These are phyloP conservation scores for Tolypocladium album DNA, from an alignment of 2,329 filamentous ascomycete genomes.

Conservation along the genomic window DNA sequence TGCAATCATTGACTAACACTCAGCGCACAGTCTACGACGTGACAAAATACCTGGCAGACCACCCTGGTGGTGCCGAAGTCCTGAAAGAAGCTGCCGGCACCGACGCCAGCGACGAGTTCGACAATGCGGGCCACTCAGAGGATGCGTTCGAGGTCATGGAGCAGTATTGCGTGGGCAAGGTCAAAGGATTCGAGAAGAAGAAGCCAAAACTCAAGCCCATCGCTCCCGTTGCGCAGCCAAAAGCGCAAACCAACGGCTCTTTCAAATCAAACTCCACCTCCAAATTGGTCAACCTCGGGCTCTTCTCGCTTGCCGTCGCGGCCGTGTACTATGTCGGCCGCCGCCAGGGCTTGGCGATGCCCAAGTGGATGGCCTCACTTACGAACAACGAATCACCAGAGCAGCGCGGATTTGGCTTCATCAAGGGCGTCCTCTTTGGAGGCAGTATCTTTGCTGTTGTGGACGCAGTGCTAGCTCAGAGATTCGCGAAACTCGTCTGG, in stretches of 20 bases:
- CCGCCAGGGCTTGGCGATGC: not conserved
- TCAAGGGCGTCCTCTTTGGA: constrained; percentile 25
- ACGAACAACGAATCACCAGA: not conserved
- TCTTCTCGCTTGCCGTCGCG: constrained; percentile 10
- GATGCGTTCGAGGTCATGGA: constrained; percentile 34
- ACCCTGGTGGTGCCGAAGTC: constrained; percentile 67
- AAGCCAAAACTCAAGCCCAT: constrained; percentile 2
- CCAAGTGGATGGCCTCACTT: not conserved
- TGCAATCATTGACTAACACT: not conserved
- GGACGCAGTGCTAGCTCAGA: constrained; percentile 13
- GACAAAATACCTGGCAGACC: constrained; percentile 45
- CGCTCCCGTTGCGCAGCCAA: not conserved
- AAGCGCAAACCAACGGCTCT: not conserved
- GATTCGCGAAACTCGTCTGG: not conserved
- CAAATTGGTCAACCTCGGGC: constrained; percentile 8
- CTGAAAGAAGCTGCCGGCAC: constrained; percentile 67
- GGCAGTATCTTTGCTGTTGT: constrained; percentile 20
- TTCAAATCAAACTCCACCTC: not conserved
- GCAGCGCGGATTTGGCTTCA: constrained; percentile 18
- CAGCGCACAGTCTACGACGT: constrained; percentile 42
- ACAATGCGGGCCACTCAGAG: constrained; percentile 76
- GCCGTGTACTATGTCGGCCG: constrained; percentile 10
- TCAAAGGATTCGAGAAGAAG: constrained; percentile 17
- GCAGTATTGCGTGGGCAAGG: constrained; percentile 23
- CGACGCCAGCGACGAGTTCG: constrained; percentile 70